phyloP scores from a whole-genome alignment of 2,329 filamentous ascomycete species.

The Tolypocladium paradoxum region DNA sequence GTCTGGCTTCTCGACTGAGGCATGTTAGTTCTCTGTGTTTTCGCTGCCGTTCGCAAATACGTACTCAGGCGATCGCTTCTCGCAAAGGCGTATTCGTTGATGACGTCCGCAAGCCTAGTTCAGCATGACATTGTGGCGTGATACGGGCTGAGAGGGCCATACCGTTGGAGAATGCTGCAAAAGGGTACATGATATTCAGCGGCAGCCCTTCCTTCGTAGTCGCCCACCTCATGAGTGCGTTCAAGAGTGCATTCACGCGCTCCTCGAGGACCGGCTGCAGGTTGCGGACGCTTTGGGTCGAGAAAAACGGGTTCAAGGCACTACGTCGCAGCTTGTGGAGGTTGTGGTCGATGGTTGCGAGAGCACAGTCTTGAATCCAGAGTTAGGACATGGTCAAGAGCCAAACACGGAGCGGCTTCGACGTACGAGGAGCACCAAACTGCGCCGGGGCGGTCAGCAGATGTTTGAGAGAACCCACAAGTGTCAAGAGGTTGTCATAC shows the following conservation, averaged over 20 bases:
- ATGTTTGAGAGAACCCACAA: not conserved
- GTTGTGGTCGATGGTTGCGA: constrained; percentile 24
- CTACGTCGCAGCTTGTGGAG: constrained; percentile 21
- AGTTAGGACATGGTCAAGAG: not conserved
- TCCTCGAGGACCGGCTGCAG: constrained; percentile 27
- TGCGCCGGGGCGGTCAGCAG: constrained; percentile 6
- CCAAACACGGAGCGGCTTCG: not conserved
- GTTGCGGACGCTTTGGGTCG: constrained; percentile 24
- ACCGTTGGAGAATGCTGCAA: constrained; percentile 28
- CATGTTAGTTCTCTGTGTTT: not conserved
- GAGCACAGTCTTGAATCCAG: constrained; percentile 16
- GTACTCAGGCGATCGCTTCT: constrained; percentile 20
- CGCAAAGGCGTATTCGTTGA: constrained; percentile 29
- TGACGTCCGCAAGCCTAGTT: constrained; percentile 18
- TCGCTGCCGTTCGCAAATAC: not conserved
- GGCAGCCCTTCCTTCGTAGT: constrained; percentile 13
- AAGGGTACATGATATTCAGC: constrained; percentile 25
- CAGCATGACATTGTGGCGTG: constrained; percentile 1
- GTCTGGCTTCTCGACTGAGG: constrained; percentile 19
- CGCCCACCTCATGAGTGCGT: constrained; percentile 18
- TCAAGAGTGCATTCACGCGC: constrained; percentile 20
- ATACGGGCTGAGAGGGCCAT: not conserved
- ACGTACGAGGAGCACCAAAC: constrained; percentile 23
- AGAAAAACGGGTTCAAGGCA: constrained; percentile 26
- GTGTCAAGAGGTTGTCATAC: constrained; percentile 9